A percentile compares a stretch with the other conserved stretches of the same genome.
phyloP scores from a whole-genome alignment of 805 yeast species.

The Saturnispora hagleri region DNA sequence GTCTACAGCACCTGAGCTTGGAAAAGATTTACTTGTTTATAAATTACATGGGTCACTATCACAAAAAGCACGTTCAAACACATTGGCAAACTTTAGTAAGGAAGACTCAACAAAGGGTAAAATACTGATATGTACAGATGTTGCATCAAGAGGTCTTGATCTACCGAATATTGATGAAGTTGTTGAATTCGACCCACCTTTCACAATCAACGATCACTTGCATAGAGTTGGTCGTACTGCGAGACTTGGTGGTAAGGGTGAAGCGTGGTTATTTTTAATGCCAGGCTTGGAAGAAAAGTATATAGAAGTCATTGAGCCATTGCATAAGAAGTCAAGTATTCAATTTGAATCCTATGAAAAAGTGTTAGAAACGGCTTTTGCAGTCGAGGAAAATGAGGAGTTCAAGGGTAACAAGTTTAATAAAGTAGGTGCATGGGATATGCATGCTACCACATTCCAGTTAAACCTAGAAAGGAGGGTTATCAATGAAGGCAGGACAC shows the following conservation, averaged over 20 bases:
- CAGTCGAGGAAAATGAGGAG: slow-evolving; percentile 17
- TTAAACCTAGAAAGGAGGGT: slow-evolving; percentile 83
- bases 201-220: slow-evolving; percentile 85
- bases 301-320: slow-evolving; percentile 47
- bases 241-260: slow-evolving; percentile 86
- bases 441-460: slow-evolving; percentile 95
- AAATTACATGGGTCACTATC: slow-evolving; percentile 87
- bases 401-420: slow-evolving; percentile 17
- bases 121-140: slow-evolving; percentile 89
- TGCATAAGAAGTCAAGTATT: slow-evolving; percentile 43
- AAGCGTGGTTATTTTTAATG: slow-evolving; percentile 64
- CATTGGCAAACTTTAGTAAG: slow-evolving; percentile 54
- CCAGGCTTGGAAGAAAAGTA: slow-evolving; percentile 91
- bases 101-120: slow-evolving; percentile 34
- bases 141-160: slow-evolving; percentile 95
- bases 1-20: slow-evolving; percentile 43
- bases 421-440: slow-evolving; percentile 60
- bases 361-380: slow-evolving; percentile 24
- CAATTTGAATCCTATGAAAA: slow-evolving; percentile 40
- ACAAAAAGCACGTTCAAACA: slow-evolving; percentile 74
- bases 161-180: slow-evolving; percentile 79
- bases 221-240: slow-evolving; percentile 98
- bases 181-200: slow-evolving; percentile 92
- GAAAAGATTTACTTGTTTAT: slow-evolving; percentile 37
- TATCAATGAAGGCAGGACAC: slow-evolving; percentile 52